phyloP scores from a whole-genome alignment of 441 rosid genomes.

The Francoa sonchifolia region DNA sequence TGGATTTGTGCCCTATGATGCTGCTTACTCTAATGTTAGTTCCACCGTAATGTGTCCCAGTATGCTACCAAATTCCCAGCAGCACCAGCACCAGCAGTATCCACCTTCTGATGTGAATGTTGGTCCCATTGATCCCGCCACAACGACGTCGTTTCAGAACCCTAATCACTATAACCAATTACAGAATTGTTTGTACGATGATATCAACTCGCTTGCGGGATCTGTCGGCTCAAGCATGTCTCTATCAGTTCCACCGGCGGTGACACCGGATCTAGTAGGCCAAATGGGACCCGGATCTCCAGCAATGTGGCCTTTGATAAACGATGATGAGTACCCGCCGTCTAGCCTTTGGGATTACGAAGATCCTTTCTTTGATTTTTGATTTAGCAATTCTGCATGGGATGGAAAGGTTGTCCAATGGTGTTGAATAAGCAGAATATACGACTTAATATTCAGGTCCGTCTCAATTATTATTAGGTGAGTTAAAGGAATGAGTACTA shows the following conservation, averaged over 20 bases:
- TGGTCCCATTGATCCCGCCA: neutral
- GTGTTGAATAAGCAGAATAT: too few relatives aligned
- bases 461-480: too few relatives aligned
- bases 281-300: constrained; percentile 38
- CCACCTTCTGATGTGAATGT: constrained; percentile 6
- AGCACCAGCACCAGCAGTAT: constrained; percentile 8
- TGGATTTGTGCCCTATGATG: constrained; percentile 19
- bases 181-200: constrained; percentile 18
- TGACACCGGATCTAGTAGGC: constrained; percentile 38
- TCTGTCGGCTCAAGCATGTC: constrained; percentile 36
- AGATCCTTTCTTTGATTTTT: constrained; percentile 55
- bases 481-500: too few relatives aligned
- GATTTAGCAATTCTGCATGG: too few relatives aligned
- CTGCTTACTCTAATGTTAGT: constrained; percentile 15
- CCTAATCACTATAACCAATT: constrained; percentile 12
- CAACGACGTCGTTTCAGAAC: constrained; percentile 19
- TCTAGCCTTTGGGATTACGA: constrained; percentile 56
- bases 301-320: constrained; percentile 44
- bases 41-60: constrained; percentile 19
- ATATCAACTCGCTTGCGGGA: constrained; percentile 29
- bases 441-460: too few relatives aligned
- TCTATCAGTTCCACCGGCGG: constrained; percentile 18
- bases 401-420: too few relatives aligned
- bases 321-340: constrained; percentile 47
- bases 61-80: constrained; percentile 15